Evolutionary conservation across 2,329 filamentous ascomycete genomes (phyloP), one percentile per base, ranked within the genome.

Genomic region (Fusarium sublunatum): DNA sequence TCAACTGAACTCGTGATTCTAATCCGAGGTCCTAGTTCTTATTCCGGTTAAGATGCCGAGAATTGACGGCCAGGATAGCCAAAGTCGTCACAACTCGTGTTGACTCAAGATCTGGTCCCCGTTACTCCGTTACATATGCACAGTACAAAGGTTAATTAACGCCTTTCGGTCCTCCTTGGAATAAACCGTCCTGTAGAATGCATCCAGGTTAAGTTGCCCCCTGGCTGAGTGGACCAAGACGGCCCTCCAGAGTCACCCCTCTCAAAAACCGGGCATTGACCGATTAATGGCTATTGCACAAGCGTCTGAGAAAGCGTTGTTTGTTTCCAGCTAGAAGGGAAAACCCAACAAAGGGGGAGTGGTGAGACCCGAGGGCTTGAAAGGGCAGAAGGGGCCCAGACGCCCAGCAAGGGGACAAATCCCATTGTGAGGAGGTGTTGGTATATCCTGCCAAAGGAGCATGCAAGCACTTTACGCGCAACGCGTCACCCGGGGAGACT

Each of bases 401-500:
- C n/a, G n/a, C n/a, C n/a, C n/a, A n/a, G n/a, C n/a, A n/a, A n/a
- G n/a, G 38, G 50, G 28, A 19, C 22, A 41, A 29, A 10, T 15
- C 22, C 13, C 10, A 28, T 10, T 19, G 28, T 13, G 39, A 42
- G n/a, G 32, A 39, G 44, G 42, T 24, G 50, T 28, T 28, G 28
- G 6, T 34, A 25, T 24, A 28, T 43, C 25, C 19, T 19, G 19
- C 2, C 35, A 19, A 39, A 39, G 31, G 36, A 25, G 35, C 36
- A 63, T 66, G 63, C 63, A 66, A 66, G 63, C 63, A 66, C 63
- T 66, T 66, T 66, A 66, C 63, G 54, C 63, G 63, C 39, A 53
- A 53, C 61, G 45, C 61, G 57, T 51, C 54, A 38, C 29, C 35
- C 49, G 44, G 61, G 44, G 61, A 65, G 61, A 65, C 61, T 65